phyloP scores from a whole-genome alignment of 257 asterid genomes.

The Primulina tabacum region DNA sequence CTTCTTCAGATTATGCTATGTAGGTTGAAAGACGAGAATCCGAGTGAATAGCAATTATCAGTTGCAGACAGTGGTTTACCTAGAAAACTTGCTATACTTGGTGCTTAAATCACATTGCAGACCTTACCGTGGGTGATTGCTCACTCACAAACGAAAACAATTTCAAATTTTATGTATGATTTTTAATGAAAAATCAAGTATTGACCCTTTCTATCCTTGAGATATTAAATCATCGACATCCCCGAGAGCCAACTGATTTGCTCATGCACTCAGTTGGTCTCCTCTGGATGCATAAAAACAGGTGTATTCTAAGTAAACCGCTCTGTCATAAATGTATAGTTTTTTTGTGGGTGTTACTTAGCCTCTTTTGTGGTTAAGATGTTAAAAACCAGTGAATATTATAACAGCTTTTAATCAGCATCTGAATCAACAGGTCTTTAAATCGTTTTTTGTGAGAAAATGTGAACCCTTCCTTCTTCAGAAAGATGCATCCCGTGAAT shows the following conservation, averaged over 20 bases:
- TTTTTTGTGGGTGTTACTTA: neutral
- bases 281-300: neutral
- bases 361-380: neutral
- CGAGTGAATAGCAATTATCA: neutral
- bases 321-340: neutral
- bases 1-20: neutral
- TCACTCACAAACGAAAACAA: neutral
- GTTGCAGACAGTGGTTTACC: neutral
- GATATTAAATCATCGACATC: neutral
- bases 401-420: neutral
- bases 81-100: neutral
- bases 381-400: too few species aligned
- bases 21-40: neutral
- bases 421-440: neutral
- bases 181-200: neutral
- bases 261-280: neutral
- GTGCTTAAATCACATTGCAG: neutral
- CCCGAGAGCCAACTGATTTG: neutral
- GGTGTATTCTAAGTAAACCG: neutral
- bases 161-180: neutral
- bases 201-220: neutral
- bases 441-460: too few species aligned
- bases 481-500: neutral
- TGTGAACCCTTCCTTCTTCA: neutral
- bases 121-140: neutral